Evolutionary conservation across 2,329 filamentous ascomycete genomes (phyloP), one percentile per base, ranked within the genome.

Genomic region (Ustilaginoidea virens): DNA sequence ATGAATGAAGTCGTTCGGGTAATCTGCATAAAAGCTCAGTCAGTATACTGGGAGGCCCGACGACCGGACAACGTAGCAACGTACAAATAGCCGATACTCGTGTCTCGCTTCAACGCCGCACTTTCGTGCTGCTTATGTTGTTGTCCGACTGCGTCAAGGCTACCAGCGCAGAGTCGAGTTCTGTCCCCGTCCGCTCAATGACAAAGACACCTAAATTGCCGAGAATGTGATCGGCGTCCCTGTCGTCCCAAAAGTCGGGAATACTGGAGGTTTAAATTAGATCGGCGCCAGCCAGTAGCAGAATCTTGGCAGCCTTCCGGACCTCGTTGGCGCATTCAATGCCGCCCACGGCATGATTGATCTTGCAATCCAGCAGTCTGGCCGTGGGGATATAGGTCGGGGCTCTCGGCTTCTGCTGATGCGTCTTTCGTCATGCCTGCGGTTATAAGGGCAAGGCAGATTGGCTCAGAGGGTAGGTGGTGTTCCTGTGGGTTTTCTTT

Each of bases 191-290:
- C 35, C 87, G 73, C 61, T 94, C 80, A n/a, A 92, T 68, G 34
- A 87, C 80, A 49, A 92, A 85, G 17, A 79, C 74, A 24, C 82
- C 82, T 46, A 80, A 93, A 47, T 77, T 69, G 27, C 80, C 74
- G 13, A 94, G 61, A 34, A 94, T 94, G 42, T 92, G 80, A 42
- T 90, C 78, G 31, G 94, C 60, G 65, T 94, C 87, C 37, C 76
- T 69, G 26, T 74, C 65, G 28, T 77, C 80, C 87, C 87, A 96
- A 2, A 94, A 72, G 3, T 74, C 75, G 1, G 72, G 71, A 3
- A 64, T 69, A 36, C 62, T 79, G 73, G 79, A 82, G 39, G 73
- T 87, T 53, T 73, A 70, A 43, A 80, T 75, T 30, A 82, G 56
- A 48, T 81, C 78, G 6, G 73, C 76, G 5, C 87, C 86, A 4